Conservation (phyloP, 108 stramenopile species). For the Skeletonema costatum region DNA sequence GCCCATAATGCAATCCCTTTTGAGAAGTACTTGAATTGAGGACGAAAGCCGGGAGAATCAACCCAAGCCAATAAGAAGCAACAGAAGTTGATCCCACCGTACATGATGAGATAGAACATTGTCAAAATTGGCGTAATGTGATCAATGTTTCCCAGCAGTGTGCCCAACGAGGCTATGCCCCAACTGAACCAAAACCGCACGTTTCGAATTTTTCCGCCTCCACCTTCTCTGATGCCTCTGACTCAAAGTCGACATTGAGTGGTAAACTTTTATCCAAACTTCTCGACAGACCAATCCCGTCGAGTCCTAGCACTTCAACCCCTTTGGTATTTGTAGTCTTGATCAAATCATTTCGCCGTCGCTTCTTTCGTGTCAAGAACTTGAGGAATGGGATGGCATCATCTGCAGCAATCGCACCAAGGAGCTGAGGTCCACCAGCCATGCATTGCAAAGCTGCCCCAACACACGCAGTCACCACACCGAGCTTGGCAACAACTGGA, state of each 20-base stretch:
- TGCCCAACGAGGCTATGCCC: conserved; percentile 38
- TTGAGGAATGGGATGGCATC: conserved; percentile 54
- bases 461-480: conserved; percentile 67
- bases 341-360: conserved; percentile 7
- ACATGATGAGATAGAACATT: conserved; percentile 83
- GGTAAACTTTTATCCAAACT: background rate
- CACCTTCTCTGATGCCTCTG: background rate
- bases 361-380: conserved; percentile 26
- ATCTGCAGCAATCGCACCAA: conserved; percentile 75
- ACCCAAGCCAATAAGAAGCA: conserved; percentile 70
- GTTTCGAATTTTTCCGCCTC: background rate
- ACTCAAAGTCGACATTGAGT: background rate
- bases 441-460: conserved; percentile 76
- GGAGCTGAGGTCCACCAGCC: conserved; percentile 66
- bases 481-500: conserved; percentile 61
- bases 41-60: conserved; percentile 80
- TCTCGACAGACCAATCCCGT: background rate
- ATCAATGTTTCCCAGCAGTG: conserved; percentile 74
- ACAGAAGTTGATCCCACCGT: conserved; percentile 72
- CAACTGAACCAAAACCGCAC: conserved; percentile 56
- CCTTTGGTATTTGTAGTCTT: background rate
- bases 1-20: conserved; percentile 65
- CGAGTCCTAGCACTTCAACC: background rate
- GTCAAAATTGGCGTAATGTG: conserved; percentile 77
- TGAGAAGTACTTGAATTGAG: conserved; percentile 74